Conservation (phyloP, 2,329 filamentous ascomycete genomes). For the Botrytis pseudocinerea region DNA sequence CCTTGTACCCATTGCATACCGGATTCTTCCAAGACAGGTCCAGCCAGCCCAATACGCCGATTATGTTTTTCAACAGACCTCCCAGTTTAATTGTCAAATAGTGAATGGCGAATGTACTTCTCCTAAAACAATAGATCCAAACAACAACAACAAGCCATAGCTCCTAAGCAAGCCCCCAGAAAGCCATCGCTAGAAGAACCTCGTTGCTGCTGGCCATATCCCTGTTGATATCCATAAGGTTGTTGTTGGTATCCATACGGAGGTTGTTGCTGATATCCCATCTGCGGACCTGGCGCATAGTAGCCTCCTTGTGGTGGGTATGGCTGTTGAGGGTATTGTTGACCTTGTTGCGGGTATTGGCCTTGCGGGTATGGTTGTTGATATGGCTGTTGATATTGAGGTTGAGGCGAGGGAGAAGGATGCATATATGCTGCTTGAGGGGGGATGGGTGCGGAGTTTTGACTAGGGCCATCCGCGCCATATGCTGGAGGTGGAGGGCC, state of each 20-base stretch:
- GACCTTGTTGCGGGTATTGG: constrained; percentile 21
- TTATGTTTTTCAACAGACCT: not conserved
- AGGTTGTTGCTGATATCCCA: constrained; percentile 31
- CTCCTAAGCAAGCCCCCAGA: constrained; percentile 46
- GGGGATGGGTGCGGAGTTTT: constrained; percentile 18
- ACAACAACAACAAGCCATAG: constrained; percentile 53
- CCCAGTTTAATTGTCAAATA: not conserved
- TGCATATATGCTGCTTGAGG: constrained; percentile 32
- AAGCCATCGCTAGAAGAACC: constrained; percentile 46
- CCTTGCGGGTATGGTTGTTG: constrained; percentile 24
- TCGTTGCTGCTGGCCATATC: constrained; percentile 38
- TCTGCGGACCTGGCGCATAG: constrained; percentile 34
- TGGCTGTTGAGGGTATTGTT: constrained; percentile 21
- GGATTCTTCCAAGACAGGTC: not conserved
- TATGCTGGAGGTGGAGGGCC: constrained; percentile 35
- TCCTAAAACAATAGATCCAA: constrained; percentile 51
- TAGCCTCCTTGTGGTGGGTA: constrained; percentile 30
- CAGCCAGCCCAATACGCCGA: constrained; percentile 7
- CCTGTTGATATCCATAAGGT: constrained; percentile 33
- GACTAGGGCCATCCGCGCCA: constrained; percentile 24
- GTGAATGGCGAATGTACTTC: not conserved
- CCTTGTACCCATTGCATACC: not conserved
- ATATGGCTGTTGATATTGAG: constrained; percentile 31
- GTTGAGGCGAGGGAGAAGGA: constrained; percentile 13
- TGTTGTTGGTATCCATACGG: constrained; percentile 24